phyloP scores from a whole-genome alignment of 1,284 basidiomycete genomes.

The Microbotryomycetes sp. region DNA sequence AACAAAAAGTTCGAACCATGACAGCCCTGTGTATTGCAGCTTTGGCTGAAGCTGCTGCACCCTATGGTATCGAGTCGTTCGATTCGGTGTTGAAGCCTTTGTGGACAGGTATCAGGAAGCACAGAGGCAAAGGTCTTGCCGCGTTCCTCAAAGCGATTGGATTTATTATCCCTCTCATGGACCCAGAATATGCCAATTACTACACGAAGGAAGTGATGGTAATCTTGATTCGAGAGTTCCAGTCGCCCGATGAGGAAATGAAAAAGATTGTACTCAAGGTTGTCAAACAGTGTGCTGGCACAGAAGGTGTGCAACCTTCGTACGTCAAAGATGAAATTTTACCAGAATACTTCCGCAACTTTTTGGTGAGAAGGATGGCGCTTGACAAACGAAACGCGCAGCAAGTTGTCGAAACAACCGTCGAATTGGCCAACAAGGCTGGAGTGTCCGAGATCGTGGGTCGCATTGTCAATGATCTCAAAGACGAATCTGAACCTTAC shows the following conservation, averaged over 20 bases:
- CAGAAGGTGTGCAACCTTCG: slow-evolving; percentile 86
- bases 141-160: slow-evolving; percentile 99
- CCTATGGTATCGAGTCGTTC: slow-evolving; percentile 99
- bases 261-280: slow-evolving; percentile 99
- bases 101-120: slow-evolving; percentile 95
- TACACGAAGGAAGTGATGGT: slow-evolving; percentile 97
- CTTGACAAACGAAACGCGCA: slow-evolving; percentile 92
- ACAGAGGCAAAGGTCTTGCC: slow-evolving; percentile 95
- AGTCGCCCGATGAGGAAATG: slow-evolving; percentile 99
- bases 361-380: slow-evolving; percentile 82
- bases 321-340: slow-evolving; percentile 97
- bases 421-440: slow-evolving; percentile 92
- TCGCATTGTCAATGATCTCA: slow-evolving; percentile 90
- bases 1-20: slow-evolving; percentile 99
- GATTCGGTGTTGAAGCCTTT: slow-evolving; percentile 96
- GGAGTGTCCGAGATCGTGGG: slow-evolving; percentile 95
- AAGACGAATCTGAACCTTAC: slow-evolving; percentile 76
- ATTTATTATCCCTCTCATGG: slow-evolving; percentile 99
- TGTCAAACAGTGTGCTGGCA: slow-evolving; percentile 96
- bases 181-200: slow-evolving; percentile 96
- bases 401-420: slow-evolving; percentile 97
- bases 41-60: slow-evolving; percentile 91
- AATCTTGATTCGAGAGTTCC: slow-evolving; percentile 97
- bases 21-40: slow-evolving; percentile 94
- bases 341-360: slow-evolving; percentile 99